Percentiles rank a stretch among this genome's conserved stretches.
Evolutionary conservation across 345 rosid species (phyloP).

Genomic region (Conringia planisiliqua): DNA sequence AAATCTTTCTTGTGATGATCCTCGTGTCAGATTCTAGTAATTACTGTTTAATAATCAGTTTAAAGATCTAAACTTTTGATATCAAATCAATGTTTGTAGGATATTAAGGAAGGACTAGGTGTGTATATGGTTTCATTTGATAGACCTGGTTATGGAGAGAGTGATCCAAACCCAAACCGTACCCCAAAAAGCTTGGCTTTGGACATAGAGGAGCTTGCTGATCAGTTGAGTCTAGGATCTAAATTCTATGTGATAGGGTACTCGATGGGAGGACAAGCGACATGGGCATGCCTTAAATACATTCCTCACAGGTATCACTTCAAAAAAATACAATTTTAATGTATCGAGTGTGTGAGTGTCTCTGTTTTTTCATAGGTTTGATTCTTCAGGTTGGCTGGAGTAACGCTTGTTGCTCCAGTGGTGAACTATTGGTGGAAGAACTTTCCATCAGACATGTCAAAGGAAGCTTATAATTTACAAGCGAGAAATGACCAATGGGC

Average conservation of each 20-base stretch:
- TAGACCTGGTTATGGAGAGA: constrained; percentile 76
- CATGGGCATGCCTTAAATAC: constrained; percentile 65
- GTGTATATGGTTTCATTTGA: constrained; percentile 59
- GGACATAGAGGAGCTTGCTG: constrained; percentile 70
- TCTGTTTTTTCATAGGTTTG: background rate
- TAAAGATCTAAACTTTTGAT: background rate
- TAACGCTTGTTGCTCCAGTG: constrained; percentile 49
- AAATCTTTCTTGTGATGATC: background rate
- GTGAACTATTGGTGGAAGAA: constrained; percentile 62
- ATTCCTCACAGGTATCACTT: constrained; percentile 57
- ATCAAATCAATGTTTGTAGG: constrained; percentile 37
- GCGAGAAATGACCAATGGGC: constrained; percentile 53
- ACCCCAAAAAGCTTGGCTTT: constrained; percentile 51
- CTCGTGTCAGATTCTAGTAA: background rate
- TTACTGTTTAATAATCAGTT: background rate
- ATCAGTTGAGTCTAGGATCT: constrained; percentile 58
- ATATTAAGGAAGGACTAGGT: constrained; percentile 47
- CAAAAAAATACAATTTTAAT: background rate
- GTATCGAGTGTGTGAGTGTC: background rate
- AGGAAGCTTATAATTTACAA: constrained; percentile 43
- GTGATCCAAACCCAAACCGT: constrained; percentile 55
- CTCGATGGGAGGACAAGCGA: constrained; percentile 57
- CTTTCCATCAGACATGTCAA: constrained; percentile 47
- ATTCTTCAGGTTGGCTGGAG: constrained; percentile 52
- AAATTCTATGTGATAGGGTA: constrained; percentile 49